A percentile compares a stretch with the other conserved stretches of the same genome.
Evolutionary conservation across 2,329 filamentous ascomycete species (phyloP).

Genomic region (Sclerotinia minor): DNA sequence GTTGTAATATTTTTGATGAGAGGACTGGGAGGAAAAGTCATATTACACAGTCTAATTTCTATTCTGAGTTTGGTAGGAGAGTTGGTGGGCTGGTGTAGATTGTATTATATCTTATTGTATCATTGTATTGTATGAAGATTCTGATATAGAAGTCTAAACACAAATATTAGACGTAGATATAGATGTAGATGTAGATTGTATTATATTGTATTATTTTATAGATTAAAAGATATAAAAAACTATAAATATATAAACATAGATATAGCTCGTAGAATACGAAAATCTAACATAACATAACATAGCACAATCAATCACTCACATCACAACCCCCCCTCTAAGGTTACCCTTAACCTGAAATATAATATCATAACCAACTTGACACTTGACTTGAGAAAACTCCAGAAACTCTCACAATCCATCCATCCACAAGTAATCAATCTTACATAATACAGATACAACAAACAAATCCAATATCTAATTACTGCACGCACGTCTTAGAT

Average conservation of each 20-base stretch:
- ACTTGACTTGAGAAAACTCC: no score
- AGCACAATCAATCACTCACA: no score
- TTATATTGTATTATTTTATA: neutral
- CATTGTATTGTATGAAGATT: neutral
- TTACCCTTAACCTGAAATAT: no score
- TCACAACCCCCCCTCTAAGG: no score
- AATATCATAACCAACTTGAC: no score
- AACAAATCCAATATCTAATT: no score
- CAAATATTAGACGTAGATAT: neutral
- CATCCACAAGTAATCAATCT: no score
- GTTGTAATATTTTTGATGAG: constrained; percentile 79
- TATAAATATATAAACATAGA: neutral
- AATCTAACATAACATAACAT: no score
- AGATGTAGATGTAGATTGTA: neutral
- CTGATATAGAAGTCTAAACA: neutral
- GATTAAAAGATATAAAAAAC: neutral
- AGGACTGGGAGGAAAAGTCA: constrained; percentile 73
- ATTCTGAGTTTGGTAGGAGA: constrained; percentile 58
- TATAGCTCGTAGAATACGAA: neutral
- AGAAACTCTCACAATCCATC: no score
- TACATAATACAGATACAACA: no score
- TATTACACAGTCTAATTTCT: constrained; percentile 70
- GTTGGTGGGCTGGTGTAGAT: neutral
- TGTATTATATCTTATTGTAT: no score
- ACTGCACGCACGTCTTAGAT: no score